Base-by-base conservation (phyloP, 495 filamentous ascomycete genomes). In the Letharia columbiana region DNA sequence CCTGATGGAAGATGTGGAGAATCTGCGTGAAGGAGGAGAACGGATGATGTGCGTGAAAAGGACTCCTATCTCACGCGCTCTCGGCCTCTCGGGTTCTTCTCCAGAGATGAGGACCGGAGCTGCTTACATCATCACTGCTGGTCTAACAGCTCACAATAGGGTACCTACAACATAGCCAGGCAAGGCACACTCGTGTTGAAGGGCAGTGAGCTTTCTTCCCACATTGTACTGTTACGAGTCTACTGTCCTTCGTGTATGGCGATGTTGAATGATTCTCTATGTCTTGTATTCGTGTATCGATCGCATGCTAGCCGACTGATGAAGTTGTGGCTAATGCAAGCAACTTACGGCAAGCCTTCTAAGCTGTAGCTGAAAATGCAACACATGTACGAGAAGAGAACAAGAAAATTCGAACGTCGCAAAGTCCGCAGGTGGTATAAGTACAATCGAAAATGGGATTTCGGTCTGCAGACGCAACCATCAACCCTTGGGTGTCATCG, bases 401-500 rank as follows among this genome's bases (percentile, higher is more conserved):
- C 15, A 6, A 49, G 9, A 42, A 64, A n/a, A 44, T 44, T 5
- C 1, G 35, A 54, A 45, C 37, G 17, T 45, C 2, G 23, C 0
- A 9, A 33, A 49, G 20, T 15, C 35, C 12, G 9, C 18, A 37
- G 17, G 13, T 49, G 42, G 41, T 17, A 37, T 60, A 65, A 60
- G 18, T 65, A 65, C 54, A 65, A 58, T 47, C 41, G 63, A 41
- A 45, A 40, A 3, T 17, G 2, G 17, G 1, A 20, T 37, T 15
- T 57, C 8, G 3, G 54, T 57, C 31, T 18, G 28, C 52, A 13
- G 52, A 35, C 3, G 59, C 63, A 60, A 60, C 62, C 20, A 28
- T 62, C 45, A 67, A n/a, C n/a, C 41, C 33, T 62, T n/a, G 17
- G 35, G 40, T 39, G 60, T 63, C 68, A 70, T 70, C 6, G 33